Conservation (phyloP, 2,329 filamentous ascomycete genomes). For the Dissoconium aciculare region DNA sequence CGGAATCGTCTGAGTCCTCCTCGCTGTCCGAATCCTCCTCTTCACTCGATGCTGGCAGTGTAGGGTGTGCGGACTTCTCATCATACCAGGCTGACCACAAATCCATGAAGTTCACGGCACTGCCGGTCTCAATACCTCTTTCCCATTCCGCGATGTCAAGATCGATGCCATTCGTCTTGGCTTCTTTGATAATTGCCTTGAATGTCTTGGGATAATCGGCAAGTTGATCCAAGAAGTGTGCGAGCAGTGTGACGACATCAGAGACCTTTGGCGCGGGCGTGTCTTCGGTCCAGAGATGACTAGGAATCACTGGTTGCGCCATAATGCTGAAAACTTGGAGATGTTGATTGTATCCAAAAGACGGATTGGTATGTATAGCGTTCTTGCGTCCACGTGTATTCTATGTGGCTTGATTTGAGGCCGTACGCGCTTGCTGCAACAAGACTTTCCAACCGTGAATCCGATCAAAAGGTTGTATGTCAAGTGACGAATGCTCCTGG, state of each 20-base stretch:
- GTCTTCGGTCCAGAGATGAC: conserved; percentile 7
- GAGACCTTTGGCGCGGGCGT: conserved; percentile 8
- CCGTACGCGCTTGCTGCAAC: too few relatives aligned
- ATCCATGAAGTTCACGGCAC: conserved; percentile 11
- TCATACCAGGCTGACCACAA: conserved; percentile 16
- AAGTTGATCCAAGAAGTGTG: conserved; percentile 19
- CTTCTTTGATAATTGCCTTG: conserved; percentile 19
- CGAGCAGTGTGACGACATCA: conserved; percentile 16
- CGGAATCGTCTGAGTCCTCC: conserved; percentile 7
- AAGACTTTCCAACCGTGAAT: too few relatives aligned
- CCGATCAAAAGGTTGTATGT: too few relatives aligned
- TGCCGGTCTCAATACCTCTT: conserved; percentile 11
- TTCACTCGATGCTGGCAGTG: conserved; percentile 6
- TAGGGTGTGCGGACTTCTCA: conserved; percentile 10
- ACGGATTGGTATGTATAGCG: too few relatives aligned
- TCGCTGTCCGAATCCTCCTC: conserved; percentile 3
- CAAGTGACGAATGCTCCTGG: too few relatives aligned
- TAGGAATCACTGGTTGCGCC: neutral
- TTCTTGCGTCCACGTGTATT: too few relatives aligned
- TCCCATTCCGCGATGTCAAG: conserved; percentile 13
- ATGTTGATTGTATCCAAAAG: too few relatives aligned
- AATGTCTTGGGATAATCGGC: conserved; percentile 21
- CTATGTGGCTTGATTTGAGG: too few relatives aligned
- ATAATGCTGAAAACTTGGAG: too few relatives aligned
- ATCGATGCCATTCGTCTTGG: conserved; percentile 17